phyloP scores from a whole-genome alignment of 2,329 filamentous ascomycete species.

The Purpureocillium takamizusanense region DNA sequence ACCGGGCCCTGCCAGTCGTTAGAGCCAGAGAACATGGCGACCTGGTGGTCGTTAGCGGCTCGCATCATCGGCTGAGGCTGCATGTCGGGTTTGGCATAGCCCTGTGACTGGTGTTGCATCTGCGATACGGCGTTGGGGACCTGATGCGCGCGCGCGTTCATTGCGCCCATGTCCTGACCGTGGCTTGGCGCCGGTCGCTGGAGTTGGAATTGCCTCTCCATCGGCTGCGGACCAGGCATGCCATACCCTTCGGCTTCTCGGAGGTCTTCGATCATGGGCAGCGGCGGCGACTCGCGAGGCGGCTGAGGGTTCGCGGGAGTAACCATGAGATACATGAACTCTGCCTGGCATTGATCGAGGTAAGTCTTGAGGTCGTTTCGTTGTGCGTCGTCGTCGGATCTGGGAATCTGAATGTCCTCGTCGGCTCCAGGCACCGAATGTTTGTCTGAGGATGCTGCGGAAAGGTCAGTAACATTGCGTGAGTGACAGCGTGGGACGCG shows the following conservation, averaged over 20 bases:
- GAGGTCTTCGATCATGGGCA: slow-evolving; percentile 51
- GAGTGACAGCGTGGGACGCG: slow-evolving; percentile 6
- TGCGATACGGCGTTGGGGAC: slow-evolving; percentile 52
- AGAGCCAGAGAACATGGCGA: slow-evolving; percentile 27
- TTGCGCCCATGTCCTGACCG: slow-evolving; percentile 40
- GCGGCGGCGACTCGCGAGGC: slow-evolving; percentile 51
- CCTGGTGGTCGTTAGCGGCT: slow-evolving; percentile 39
- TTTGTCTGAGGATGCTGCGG: slow-evolving; percentile 32
- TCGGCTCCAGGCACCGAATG: slow-evolving; percentile 33
- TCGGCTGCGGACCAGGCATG: slow-evolving; percentile 31
- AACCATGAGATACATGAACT: slow-evolving; percentile 61
- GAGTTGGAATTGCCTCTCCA: slow-evolving; percentile 30
- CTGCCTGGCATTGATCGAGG: slow-evolving; percentile 55
- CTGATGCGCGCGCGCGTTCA: slow-evolving; percentile 42
- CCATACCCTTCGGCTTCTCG: slow-evolving; percentile 44
- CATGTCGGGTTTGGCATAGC: slow-evolving; percentile 27
- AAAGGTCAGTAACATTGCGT: slow-evolving; percentile 7
- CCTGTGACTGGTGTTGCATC: slow-evolving; percentile 27
- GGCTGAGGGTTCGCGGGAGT: slow-evolving; percentile 57
- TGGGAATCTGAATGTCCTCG: slow-evolving; percentile 37
- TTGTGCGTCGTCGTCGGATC: slow-evolving; percentile 39
- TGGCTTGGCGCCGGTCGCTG: slow-evolving; percentile 45
- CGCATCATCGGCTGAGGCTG: slow-evolving; percentile 44
- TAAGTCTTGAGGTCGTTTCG: slow-evolving; percentile 49
- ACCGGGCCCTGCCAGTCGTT: slow-evolving; percentile 25